Evolutionary conservation across 257 asterid genomes (phyloP).

Genomic region (Solanum paucissectum): DNA sequence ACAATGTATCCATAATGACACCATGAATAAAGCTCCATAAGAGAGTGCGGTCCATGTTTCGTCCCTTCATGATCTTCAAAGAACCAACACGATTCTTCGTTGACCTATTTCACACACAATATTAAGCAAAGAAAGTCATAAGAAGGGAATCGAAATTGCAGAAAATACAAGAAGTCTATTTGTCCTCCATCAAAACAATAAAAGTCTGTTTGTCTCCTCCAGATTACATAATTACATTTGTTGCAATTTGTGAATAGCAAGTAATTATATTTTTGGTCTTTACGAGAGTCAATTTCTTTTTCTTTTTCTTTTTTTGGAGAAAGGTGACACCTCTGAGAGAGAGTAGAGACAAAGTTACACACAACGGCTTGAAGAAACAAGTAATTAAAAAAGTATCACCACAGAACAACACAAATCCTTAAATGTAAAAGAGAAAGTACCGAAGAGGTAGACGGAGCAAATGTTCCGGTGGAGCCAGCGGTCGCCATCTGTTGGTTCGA

Average conservation of each 20-base stretch:
- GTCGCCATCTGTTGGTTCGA: slow-evolving; percentile 9
- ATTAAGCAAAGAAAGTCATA: neutral
- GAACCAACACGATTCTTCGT: slow-evolving; percentile 77
- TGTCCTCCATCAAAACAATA: neutral
- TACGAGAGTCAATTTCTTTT: neutral
- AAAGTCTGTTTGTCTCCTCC: neutral
- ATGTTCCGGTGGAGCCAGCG: neutral
- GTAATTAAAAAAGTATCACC: neutral
- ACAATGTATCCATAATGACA: slow-evolving; percentile 53
- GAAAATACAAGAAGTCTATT: neutral
- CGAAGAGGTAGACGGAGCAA: slow-evolving; percentile 15
- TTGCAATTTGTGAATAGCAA: neutral
- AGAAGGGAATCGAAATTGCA: neutral
- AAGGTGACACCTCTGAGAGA: neutral
- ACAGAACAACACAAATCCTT: neutral
- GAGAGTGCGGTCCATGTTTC: slow-evolving; percentile 78
- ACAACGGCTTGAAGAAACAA: neutral
- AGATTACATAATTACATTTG: neutral
- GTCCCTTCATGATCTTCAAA: slow-evolving; percentile 64
- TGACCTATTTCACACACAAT: slow-evolving; percentile 24
- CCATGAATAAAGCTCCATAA: slow-evolving; percentile 70
- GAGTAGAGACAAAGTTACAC: neutral
- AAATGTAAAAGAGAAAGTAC: slow-evolving; percentile 13
- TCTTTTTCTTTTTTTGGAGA: neutral
- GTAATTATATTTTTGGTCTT: neutral